Evolutionary conservation across 768 basidiomycete species (phyloP).

Genomic region (Xanthoconium stramineum): DNA sequence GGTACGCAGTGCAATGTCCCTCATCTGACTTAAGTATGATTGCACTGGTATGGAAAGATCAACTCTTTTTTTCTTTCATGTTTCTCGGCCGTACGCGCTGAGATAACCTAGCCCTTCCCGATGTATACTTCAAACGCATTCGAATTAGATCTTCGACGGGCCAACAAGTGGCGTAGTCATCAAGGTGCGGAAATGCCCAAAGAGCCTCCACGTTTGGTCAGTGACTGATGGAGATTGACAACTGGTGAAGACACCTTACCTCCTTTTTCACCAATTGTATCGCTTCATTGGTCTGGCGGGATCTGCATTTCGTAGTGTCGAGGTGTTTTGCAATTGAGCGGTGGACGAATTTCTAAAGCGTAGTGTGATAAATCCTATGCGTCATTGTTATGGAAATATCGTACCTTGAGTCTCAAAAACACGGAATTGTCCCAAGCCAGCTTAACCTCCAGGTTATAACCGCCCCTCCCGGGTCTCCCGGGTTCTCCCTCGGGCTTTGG

Average conservation of each 20-base stretch:
- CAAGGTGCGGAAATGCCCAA: not conserved
- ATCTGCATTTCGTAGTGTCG: not conserved
- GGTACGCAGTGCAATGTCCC: no score
- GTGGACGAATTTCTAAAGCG: conserved; percentile 1
- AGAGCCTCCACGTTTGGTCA: no score
- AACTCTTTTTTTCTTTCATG: not conserved
- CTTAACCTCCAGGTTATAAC: conserved; percentile 6
- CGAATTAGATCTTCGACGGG: not conserved
- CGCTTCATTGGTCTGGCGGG: not conserved
- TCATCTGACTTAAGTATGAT: no score
- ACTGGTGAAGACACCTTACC: not conserved
- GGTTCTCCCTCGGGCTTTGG: conserved; percentile 5
- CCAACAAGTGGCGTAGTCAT: not conserved
- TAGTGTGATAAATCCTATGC: not conserved
- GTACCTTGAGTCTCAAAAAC: not conserved
- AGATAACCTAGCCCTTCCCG: not conserved
- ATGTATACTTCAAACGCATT: not conserved
- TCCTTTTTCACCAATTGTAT: not conserved
- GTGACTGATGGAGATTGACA: not conserved
- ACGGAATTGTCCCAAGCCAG: not conserved
- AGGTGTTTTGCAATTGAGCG: conserved; percentile 1
- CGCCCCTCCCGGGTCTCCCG: conserved; percentile 2
- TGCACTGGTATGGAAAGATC: no score
- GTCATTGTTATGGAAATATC: not conserved
- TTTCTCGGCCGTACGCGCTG: not conserved